A percentile compares a stretch with the other conserved stretches of the same genome.
These are phyloP conservation scores for Solanum pennellii DNA, from an alignment of 257 asterid species.

Conservation along the genomic window DNA sequence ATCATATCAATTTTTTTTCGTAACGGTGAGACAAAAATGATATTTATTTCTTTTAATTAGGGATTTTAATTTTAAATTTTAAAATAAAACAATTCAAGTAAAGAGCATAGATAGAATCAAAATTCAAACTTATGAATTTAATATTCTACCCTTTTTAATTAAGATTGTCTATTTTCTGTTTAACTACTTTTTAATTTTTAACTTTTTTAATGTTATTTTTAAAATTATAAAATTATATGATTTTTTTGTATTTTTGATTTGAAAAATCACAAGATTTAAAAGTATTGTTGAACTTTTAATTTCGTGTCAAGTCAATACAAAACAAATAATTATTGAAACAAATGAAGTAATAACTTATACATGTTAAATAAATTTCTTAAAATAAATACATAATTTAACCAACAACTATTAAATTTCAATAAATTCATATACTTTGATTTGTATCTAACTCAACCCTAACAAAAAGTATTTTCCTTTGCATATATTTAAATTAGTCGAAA, in stretches of 20 bases:
- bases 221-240: too few relatives aligned
- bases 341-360: neutral
- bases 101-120: too few relatives aligned
- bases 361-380: neutral
- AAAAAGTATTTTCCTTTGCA: neutral
- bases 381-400: neutral
- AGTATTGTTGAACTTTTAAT: too few relatives aligned
- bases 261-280: neutral
- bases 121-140: neutral
- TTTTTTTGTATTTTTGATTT: too few relatives aligned
- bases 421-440: neutral
- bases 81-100: neutral
- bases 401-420: too few relatives aligned
- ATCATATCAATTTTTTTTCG: neutral
- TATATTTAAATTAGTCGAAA: neutral
- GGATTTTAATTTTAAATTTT: neutral
- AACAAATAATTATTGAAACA: neutral
- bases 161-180: neutral
- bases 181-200: too few relatives aligned
- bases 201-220: too few relatives aligned
- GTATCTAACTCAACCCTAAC: neutral
- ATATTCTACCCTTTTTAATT: too few relatives aligned
- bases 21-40: neutral
- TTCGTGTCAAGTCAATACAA: neutral
- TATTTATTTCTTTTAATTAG: neutral